These are phyloP conservation scores for Fomitopsis betulina DNA, from an alignment of 1,284 basidiomycete genomes.

Conservation along the genomic window DNA sequence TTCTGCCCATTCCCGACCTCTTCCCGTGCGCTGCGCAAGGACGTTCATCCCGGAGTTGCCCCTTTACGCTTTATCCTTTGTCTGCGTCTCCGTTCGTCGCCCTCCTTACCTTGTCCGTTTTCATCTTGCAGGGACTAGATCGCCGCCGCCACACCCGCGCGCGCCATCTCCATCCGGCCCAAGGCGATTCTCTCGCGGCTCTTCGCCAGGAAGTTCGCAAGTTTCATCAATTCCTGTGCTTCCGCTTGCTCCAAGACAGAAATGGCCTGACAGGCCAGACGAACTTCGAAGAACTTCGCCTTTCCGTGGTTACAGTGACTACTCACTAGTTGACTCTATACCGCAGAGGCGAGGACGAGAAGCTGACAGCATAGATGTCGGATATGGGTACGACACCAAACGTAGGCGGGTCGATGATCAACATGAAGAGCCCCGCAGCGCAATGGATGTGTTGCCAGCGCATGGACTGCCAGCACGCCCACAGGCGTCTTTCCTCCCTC, in stretches of 20 bases:
- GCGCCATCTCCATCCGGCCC: conserved; percentile 16
- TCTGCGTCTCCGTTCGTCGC: conserved; percentile 32
- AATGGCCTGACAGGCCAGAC: conserved; percentile 13
- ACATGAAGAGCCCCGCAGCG: conserved; percentile 11
- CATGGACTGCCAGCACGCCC: conserved; percentile 17
- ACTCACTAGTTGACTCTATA: conserved; percentile 18
- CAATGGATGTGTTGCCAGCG: conserved; percentile 11
- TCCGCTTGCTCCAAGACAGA: conserved; percentile 11
- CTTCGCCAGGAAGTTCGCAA: conserved; percentile 4
- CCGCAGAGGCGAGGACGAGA: conserved; percentile 28
- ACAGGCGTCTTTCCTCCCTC: conserved; percentile 11
- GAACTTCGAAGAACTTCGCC: conserved; percentile 15
- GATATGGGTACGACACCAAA: conserved; percentile 25
- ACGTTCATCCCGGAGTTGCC: conserved; percentile 52
- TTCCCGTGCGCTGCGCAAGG: conserved; percentile 47
- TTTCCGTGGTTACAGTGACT: conserved; percentile 10
- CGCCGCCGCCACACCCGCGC: conserved; percentile 30
- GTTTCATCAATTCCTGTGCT: conserved; percentile 3
- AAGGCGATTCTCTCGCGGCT: conserved; percentile 8
- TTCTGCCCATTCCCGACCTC: conserved; percentile 39
- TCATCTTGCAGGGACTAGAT: conserved; percentile 52
- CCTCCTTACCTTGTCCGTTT: conserved; percentile 32
- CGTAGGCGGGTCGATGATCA: conserved; percentile 28
- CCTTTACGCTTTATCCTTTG: conserved; percentile 31
- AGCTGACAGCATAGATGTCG: conserved; percentile 13